These are phyloP conservation scores for Arthrinium phaeospermum DNA, from an alignment of 2,329 filamentous ascomycete genomes.

Conservation along the genomic window DNA sequence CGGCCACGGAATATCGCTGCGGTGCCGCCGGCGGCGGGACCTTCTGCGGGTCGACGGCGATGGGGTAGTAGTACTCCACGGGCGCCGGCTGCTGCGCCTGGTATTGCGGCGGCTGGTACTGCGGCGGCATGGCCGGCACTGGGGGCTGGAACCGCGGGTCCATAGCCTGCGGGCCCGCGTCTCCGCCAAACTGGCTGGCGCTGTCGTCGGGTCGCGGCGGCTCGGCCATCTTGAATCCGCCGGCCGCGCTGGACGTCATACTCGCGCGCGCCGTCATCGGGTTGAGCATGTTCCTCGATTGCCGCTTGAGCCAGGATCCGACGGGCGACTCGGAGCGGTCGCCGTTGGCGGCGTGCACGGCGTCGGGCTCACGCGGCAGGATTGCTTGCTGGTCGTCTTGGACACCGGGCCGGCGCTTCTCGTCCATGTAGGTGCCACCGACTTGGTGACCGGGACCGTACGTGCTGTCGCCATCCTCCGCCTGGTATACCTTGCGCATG, in stretches of 20 bases:
- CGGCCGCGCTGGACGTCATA: slow-evolving; percentile 21
- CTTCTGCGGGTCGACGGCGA: slow-evolving; percentile 17
- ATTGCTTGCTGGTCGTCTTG: slow-evolving; percentile 19
- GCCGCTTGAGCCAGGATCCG: slow-evolving; percentile 22
- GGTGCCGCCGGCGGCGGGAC: slow-evolving; percentile 18
- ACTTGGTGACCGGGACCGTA: not conserved
- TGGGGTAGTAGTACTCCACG: slow-evolving; percentile 11
- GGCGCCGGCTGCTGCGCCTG: not conserved
- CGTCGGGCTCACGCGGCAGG: not conserved
- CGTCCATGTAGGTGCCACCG: slow-evolving; percentile 15
- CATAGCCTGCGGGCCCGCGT: not conserved
- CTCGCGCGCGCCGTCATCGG: slow-evolving; percentile 22
- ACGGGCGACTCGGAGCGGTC: slow-evolving; percentile 14
- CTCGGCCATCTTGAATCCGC: not conserved
- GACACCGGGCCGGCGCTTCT: slow-evolving; percentile 11
- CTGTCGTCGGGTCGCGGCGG: slow-evolving; percentile 4
- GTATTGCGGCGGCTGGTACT: slow-evolving; percentile 3
- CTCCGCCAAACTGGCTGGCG: not conserved
- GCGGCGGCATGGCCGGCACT: slow-evolving; percentile 16
- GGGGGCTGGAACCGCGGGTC: slow-evolving; percentile 4
- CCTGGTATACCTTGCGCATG: slow-evolving; percentile 19
- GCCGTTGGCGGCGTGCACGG: not conserved
- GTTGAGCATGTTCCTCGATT: slow-evolving; percentile 21
- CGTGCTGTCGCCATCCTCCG: not conserved
- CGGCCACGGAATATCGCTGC: not conserved